A percentile compares a stretch with the other conserved stretches of the same genome.
Evolutionary conservation across 805 yeast genomes (phyloP).

Genomic region (Candida piceae): DNA sequence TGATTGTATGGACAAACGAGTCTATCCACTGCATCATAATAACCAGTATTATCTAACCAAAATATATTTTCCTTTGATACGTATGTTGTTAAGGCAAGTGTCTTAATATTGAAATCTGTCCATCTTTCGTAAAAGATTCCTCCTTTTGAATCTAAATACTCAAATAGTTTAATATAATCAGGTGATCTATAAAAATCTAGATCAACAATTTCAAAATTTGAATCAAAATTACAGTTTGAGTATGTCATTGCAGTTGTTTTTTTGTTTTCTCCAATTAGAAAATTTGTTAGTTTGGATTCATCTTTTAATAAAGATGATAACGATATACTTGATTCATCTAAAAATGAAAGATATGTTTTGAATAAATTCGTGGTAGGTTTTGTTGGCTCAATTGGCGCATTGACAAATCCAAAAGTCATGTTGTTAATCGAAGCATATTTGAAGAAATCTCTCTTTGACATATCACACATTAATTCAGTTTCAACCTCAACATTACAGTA

Average conservation of each 20-base stretch:
- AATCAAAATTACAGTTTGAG: constrained; percentile 50
- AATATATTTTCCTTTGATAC: constrained; percentile 44
- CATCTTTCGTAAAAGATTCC: constrained; percentile 58
- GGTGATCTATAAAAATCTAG: constrained; percentile 44
- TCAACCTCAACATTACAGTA: constrained; percentile 57
- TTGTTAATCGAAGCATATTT: constrained; percentile 33
- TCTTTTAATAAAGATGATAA: too few species aligned
- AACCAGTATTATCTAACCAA: constrained; percentile 40
- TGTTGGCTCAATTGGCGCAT: constrained; percentile 22
- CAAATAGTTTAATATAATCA: constrained; percentile 41
- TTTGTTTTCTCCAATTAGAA: too few species aligned
- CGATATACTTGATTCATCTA: constrained; percentile 23
- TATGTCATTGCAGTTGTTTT: too few species aligned
- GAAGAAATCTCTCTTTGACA: constrained; percentile 47
- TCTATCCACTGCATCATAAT: constrained; percentile 11
- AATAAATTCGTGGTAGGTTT: constrained; percentile 30
- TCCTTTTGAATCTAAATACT: constrained; percentile 40
- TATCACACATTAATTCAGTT: constrained; percentile 48
- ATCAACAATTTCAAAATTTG: constrained; percentile 53
- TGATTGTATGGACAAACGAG: constrained; percentile 16
- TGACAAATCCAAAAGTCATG: constrained; percentile 42
- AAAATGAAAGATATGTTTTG: constrained; percentile 38
- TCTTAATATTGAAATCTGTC: constrained; percentile 49
- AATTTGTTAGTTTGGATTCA: too few species aligned
- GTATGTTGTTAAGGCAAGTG: constrained; percentile 33